phyloP scores from a whole-genome alignment of 257 asterid species.

The Verbascum thapsus region DNA sequence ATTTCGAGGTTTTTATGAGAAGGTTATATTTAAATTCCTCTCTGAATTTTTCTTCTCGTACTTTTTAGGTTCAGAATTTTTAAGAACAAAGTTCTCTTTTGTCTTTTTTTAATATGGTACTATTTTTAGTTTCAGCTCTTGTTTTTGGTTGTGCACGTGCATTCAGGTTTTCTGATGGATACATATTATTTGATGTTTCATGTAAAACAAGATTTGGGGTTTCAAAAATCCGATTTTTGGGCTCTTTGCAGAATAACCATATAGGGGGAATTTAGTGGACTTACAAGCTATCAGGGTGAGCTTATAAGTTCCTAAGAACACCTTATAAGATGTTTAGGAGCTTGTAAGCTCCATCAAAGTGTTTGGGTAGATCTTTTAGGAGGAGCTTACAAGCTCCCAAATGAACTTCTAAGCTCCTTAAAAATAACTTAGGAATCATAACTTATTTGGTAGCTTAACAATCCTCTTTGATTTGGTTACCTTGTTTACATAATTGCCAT shows the following conservation, averaged over 20 bases:
- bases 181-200: neutral
- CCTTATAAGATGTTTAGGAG: too few species aligned
- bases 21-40: slow-evolving; percentile 51
- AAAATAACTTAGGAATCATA: too few species aligned
- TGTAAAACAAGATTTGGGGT: neutral
- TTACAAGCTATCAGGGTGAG: too few species aligned
- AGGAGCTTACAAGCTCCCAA: too few species aligned
- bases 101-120: neutral
- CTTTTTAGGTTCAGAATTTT: slow-evolving; percentile 2
- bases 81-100: neutral
- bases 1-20: slow-evolving; percentile 91
- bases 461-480: too few species aligned
- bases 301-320: too few species aligned
- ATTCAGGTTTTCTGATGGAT: neutral
- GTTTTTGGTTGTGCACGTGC: slow-evolving; percentile 11
- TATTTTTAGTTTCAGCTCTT: neutral
- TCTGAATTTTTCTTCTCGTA: slow-evolving; percentile 11
- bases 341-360: too few species aligned
- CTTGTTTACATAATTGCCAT: too few species aligned
- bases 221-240: neutral
- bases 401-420: too few species aligned
- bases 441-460: too few species aligned
- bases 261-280: neutral
- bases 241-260: neutral
- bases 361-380: too few species aligned